A percentile compares a stretch with the other conserved stretches of the same genome.
Evolutionary conservation across 805 yeast genomes (phyloP).

Genomic region (Metschnikowia orientalis): DNA sequence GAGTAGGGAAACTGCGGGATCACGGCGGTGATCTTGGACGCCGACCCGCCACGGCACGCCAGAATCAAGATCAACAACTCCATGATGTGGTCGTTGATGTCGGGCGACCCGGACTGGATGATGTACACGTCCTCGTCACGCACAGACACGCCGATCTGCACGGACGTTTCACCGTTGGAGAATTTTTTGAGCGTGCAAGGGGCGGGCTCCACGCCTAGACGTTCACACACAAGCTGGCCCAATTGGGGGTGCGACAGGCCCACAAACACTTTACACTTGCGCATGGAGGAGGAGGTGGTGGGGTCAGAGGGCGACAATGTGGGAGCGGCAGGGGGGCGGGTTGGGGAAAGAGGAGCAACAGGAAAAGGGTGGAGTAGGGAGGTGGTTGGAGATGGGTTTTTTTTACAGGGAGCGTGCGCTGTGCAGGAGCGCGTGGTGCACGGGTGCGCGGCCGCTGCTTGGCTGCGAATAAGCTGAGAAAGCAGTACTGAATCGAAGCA

Average conservation of each 20-base stretch:
- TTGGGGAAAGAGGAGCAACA: neutral
- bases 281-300: constrained; percentile 47
- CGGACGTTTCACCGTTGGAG: constrained; percentile 96
- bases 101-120: constrained; percentile 84
- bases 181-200: constrained; percentile 88
- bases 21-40: constrained; percentile 95
- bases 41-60: constrained; percentile 97
- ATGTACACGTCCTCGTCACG: constrained; percentile 94
- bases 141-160: constrained; percentile 89
- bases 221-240: constrained; percentile 84
- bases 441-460: too few relatives aligned
- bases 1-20: constrained; percentile 98
- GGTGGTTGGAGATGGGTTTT: neutral
- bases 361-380: neutral
- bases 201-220: constrained; percentile 89
- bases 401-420: too few relatives aligned
- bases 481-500: too few relatives aligned
- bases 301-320: constrained; percentile 4
- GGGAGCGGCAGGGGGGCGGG: neutral
- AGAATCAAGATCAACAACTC: constrained; percentile 88
- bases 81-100: constrained; percentile 91
- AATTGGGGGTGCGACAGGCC: constrained; percentile 96
- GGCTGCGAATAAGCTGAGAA: too few relatives aligned
- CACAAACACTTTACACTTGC: constrained; percentile 94
- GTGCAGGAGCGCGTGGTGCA: too few relatives aligned